These are phyloP conservation scores for Arthrobotrys pseudoclavata DNA, from an alignment of 2,329 filamentous ascomycete species.

Conservation along the genomic window DNA sequence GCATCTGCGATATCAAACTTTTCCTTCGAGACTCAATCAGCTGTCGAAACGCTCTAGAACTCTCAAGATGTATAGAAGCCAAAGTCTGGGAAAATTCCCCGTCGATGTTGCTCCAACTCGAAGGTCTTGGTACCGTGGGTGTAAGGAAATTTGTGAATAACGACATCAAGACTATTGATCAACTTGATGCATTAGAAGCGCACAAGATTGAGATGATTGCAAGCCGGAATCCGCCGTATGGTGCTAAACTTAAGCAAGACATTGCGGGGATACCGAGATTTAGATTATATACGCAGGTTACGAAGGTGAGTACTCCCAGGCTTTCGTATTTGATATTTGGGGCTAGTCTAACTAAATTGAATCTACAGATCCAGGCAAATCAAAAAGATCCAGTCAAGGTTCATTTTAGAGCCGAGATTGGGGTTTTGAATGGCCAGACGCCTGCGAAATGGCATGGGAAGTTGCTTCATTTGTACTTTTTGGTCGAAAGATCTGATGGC, in stretches of 20 bases:
- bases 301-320: conserved; percentile 66
- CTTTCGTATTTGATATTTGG: not conserved
- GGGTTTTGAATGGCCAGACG: conserved; percentile 77
- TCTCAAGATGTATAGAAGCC: conserved; percentile 81
- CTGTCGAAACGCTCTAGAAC: conserved; percentile 78
- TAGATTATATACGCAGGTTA: conserved; percentile 70
- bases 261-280: conserved; percentile 80
- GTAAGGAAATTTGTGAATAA: conserved; percentile 79
- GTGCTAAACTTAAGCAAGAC: conserved; percentile 75
- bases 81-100: conserved; percentile 85
- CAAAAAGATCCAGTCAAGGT: conserved; percentile 70
- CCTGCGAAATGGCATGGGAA: conserved; percentile 75
- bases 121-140: conserved; percentile 80
- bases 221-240: conserved; percentile 85
- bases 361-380: conserved; percentile 65
- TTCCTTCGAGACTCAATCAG: conserved; percentile 75
- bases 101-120: conserved; percentile 84
- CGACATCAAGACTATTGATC: conserved; percentile 79
- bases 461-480: conserved; percentile 78
- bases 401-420: conserved; percentile 76
- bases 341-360: not conserved
- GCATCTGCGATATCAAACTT: conserved; percentile 81
- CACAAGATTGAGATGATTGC: conserved; percentile 82
- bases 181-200: conserved; percentile 76
- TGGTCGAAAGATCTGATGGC: conserved; percentile 80